Conservation (phyloP, 352 stramenopile species). For the Pythium chondricola region DNA sequence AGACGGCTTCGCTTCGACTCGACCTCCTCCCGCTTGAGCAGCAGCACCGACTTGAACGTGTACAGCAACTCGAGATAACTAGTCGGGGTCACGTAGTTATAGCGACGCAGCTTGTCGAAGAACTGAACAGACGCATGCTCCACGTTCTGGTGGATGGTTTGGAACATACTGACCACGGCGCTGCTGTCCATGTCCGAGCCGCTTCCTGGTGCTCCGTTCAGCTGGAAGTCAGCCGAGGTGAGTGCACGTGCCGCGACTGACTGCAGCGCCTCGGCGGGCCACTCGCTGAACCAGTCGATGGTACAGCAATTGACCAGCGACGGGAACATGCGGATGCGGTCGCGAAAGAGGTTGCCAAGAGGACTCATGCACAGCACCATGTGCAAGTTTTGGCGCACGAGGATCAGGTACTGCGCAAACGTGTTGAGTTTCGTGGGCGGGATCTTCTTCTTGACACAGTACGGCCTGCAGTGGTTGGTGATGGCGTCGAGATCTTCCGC, state of each 20-base stretch:
- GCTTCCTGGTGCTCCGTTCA: constrained; percentile 26
- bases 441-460: constrained; percentile 89
- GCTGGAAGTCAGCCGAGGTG: constrained; percentile 55
- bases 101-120: constrained; percentile 78
- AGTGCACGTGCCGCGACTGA: constrained; percentile 68
- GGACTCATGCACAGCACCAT: constrained; percentile 92
- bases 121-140: constrained; percentile 78
- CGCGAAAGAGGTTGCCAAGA: constrained; percentile 85
- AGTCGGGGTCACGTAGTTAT: constrained; percentile 94
- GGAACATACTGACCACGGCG: constrained; percentile 69
- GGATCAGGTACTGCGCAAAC: constrained; percentile 91
- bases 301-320: constrained; percentile 88
- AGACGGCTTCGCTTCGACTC: constrained; percentile 77
- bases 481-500: constrained; percentile 92
- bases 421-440: constrained; percentile 93
- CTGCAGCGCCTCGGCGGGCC: constrained; percentile 76
- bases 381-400: constrained; percentile 90
- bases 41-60: constrained; percentile 89
- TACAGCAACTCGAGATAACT: constrained; percentile 92
- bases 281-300: constrained; percentile 88
- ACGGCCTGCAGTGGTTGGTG: constrained; percentile 81
- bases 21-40: constrained; percentile 88
- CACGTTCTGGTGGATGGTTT: constrained; percentile 89
- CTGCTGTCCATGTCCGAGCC: constrained; percentile 29
- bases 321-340: constrained; percentile 89